Conservation (phyloP, 2,329 filamentous ascomycete genomes). For the Trichoderma sp. region DNA sequence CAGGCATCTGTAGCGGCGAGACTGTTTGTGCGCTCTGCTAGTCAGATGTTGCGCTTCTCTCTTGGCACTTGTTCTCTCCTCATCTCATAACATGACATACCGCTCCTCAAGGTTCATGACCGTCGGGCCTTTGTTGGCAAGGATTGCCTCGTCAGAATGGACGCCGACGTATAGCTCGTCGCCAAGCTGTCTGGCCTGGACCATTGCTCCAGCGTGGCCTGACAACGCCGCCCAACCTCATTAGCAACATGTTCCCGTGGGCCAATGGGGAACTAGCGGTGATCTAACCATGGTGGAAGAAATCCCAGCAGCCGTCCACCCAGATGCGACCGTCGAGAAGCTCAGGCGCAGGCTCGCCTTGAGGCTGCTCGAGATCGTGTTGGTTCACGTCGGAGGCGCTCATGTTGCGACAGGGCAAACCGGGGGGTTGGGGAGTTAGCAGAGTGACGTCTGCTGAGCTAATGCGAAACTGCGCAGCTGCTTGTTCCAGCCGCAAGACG, state of each 20-base stretch:
- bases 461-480: background rate
- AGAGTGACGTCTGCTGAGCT: background rate
- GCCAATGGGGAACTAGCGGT: background rate
- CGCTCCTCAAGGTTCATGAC: constrained; percentile 94
- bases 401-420: constrained; percentile 20
- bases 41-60: constrained; percentile 2
- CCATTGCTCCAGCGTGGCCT: constrained; percentile 95
- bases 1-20: constrained; percentile 90
- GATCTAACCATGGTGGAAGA: constrained; percentile 83
- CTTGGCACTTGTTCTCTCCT: background rate
- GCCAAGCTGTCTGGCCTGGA: constrained; percentile 90
- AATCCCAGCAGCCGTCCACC: constrained; percentile 99
- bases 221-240: background rate
- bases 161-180: constrained; percentile 86
- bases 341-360: constrained; percentile 50
- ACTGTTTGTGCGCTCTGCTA: constrained; percentile 41
- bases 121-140: constrained; percentile 95
- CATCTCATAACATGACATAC: constrained; percentile 37
- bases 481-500: background rate
- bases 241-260: background rate
- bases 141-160: constrained; percentile 91
- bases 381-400: constrained; percentile 22
- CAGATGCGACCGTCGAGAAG: constrained; percentile 74
- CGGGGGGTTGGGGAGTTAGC: background rate
- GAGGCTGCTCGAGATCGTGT: constrained; percentile 26